These are phyloP conservation scores for Clavariopsis aquatica DNA, from an alignment of 495 filamentous ascomycete species.

Conservation along the genomic window DNA sequence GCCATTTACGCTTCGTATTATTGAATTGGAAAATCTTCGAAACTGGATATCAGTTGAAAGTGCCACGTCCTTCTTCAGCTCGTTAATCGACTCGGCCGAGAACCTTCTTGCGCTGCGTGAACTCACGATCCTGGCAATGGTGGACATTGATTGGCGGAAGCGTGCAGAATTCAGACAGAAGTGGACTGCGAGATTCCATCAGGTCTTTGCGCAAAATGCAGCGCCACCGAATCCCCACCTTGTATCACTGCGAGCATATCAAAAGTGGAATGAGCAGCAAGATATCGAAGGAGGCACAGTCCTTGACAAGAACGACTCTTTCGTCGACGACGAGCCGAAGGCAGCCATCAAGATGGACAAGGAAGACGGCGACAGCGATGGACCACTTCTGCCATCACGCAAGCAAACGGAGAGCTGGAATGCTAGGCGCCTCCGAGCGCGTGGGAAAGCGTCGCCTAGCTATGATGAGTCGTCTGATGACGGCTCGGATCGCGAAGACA, in stretches of 20 bases:
- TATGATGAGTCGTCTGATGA: conserved; percentile 18
- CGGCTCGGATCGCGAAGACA: conserved; percentile 3
- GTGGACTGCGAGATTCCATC: conserved; percentile 65
- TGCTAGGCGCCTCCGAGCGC: conserved; percentile 22
- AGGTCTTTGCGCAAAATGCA: conserved; percentile 63
- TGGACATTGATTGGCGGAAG: conserved; percentile 75
- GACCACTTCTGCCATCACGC: conserved; percentile 2
- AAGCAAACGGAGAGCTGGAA: conserved; percentile 26
- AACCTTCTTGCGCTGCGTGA: conserved; percentile 63
- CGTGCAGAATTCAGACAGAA: conserved; percentile 70
- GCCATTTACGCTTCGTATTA: conserved; percentile 65
- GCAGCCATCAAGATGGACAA: background rate
- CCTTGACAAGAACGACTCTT: conserved; percentile 23
- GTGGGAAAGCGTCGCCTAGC: conserved; percentile 4
- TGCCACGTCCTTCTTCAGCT: conserved; percentile 74
- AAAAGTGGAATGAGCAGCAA: conserved; percentile 36
- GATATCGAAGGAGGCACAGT: background rate
- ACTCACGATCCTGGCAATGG: conserved; percentile 68
- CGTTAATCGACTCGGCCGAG: conserved; percentile 67
- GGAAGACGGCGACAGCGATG: conserved; percentile 14
- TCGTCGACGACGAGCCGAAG: conserved; percentile 3
- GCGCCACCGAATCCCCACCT: conserved; percentile 53
- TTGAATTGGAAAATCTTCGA: conserved; percentile 74
- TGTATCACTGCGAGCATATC: conserved; percentile 37
- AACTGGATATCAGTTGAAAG: conserved; percentile 61